Evolutionary conservation across 1,139 yeast species (phyloP).

Genomic region (Taphrina betulina): DNA sequence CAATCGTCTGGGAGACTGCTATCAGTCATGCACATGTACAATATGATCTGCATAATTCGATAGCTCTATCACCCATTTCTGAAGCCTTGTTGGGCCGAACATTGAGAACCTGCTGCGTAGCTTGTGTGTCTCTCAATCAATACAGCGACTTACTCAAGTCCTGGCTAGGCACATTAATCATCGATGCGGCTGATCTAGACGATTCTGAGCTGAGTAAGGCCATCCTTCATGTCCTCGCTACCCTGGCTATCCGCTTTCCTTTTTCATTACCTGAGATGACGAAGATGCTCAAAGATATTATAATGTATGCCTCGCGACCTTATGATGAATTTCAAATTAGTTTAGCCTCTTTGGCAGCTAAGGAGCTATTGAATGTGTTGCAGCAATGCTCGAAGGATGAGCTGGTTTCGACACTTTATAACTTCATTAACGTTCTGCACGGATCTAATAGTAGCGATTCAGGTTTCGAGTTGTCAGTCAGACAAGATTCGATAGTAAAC

Average conservation of each 20-base stretch:
- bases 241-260: conserved; percentile 17
- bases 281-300: background rate
- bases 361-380: conserved; percentile 2
- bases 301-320: conserved; percentile 1
- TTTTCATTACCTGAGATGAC: background rate
- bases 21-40: conserved; percentile 12
- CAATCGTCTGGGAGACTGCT: conserved; percentile 11
- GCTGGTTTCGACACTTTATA: conserved; percentile 19
- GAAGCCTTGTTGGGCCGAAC: conserved; percentile 7
- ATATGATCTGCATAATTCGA: background rate
- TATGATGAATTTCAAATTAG: background rate
- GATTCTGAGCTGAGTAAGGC: conserved; percentile 8
- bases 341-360: conserved; percentile 8
- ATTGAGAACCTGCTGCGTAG: background rate
- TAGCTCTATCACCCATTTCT: conserved; percentile 5
- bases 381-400: conserved; percentile 18
- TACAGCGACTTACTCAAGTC: background rate
- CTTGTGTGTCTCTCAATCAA: background rate
- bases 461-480: background rate
- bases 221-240: conserved; percentile 5
- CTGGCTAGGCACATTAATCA: conserved; percentile 4
- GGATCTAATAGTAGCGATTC: background rate
- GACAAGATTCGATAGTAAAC: background rate
- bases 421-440: conserved; percentile 8
- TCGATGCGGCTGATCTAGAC: conserved; percentile 13